A percentile compares a stretch with the other conserved stretches of the same genome.
Evolutionary conservation across 768 basidiomycete genomes (phyloP).

Genomic region (Naganishia randhawae): DNA sequence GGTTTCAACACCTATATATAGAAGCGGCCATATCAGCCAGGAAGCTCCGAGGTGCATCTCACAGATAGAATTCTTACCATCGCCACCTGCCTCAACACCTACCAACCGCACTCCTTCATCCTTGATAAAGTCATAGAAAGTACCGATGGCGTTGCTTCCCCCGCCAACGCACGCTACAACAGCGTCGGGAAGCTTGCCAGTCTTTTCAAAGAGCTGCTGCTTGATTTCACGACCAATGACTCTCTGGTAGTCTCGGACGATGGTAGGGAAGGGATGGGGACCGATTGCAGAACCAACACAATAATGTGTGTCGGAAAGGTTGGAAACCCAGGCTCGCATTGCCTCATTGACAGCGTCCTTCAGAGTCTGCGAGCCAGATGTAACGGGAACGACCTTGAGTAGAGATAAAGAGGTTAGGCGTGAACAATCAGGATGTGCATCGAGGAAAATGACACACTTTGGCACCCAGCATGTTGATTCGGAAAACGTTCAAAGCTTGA

Average conservation of each 20-base stretch:
- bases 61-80: conserved; percentile 59
- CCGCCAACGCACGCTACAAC: conserved; percentile 97
- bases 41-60: background rate
- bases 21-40: background rate
- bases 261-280: conserved; percentile 97
- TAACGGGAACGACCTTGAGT: conserved; percentile 78
- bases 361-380: conserved; percentile 87
- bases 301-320: conserved; percentile 89
- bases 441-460: conserved; percentile 57
- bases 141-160: conserved; percentile 94
- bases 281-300: conserved; percentile 96
- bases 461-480: conserved; percentile 93
- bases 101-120: conserved; percentile 80
- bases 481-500: conserved; percentile 95
- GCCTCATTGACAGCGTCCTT: conserved; percentile 99
- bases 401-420: background rate
- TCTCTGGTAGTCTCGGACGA: conserved; percentile 96
- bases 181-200: conserved; percentile 84
- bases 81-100: conserved; percentile 96
- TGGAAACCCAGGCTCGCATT: conserved; percentile 97
- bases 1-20: conserved; percentile 67
- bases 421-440: background rate
- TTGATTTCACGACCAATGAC: conserved; percentile 95
- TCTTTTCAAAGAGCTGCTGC: conserved; percentile 65
- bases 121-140: conserved; percentile 92